Evolutionary conservation across 1,139 yeast genomes (phyloP).

Genomic region (Chernovozyma aurita): DNA sequence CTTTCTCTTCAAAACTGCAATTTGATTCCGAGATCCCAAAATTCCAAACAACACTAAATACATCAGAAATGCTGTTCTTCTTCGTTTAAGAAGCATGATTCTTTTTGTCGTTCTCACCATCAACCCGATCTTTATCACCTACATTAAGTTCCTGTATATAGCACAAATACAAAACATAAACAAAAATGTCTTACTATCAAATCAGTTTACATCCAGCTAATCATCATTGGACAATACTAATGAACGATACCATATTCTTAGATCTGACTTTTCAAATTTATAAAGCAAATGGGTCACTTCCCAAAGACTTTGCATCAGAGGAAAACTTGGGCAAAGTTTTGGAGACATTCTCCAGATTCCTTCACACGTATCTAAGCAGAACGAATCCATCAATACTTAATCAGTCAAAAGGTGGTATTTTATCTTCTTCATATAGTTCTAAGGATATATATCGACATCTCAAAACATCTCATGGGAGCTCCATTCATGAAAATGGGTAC

Average conservation of each 20-base stretch:
- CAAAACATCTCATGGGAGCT: constrained; percentile 8
- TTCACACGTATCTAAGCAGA: constrained; percentile 5
- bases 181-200: too few relatives aligned
- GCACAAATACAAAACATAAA: too few relatives aligned
- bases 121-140: too few relatives aligned
- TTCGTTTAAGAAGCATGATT: too few relatives aligned
- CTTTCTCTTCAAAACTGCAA: too few relatives aligned
- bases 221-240: too few relatives aligned
- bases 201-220: too few relatives aligned
- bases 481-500: constrained; percentile 2
- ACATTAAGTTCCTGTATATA: too few relatives aligned
- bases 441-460: constrained; percentile 11
- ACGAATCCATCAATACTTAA: constrained; percentile 3
- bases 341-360: constrained; percentile 9
- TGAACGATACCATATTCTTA: constrained; percentile 6
- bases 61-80: too few relatives aligned
- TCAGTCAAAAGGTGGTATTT: background rate
- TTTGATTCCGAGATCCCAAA: too few relatives aligned
- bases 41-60: too few relatives aligned
- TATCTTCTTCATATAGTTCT: constrained; percentile 5
- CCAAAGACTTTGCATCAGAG: background rate
- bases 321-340: constrained; percentile 5
- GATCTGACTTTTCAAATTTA: constrained; percentile 17
- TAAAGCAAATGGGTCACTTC: constrained; percentile 13
- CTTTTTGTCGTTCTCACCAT: too few relatives aligned